Evolutionary conservation across 176 grass and related monocot genomes (phyloP).

Genomic region (Ampelocalamus luodianensis): DNA sequence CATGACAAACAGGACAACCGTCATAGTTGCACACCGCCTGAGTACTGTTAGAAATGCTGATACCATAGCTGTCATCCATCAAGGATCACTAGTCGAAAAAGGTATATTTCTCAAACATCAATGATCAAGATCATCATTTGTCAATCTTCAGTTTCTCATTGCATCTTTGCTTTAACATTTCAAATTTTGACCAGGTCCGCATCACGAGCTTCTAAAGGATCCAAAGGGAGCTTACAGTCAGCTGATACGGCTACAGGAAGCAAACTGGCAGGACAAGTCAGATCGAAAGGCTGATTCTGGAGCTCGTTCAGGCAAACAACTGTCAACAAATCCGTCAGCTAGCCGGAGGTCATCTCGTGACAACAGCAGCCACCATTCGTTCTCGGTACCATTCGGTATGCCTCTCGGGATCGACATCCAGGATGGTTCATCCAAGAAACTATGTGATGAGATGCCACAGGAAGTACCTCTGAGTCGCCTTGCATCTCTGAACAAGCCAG

Average conservation of each 20-base stretch:
- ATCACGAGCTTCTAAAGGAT: slow-evolving; percentile 73
- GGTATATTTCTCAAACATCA: slow-evolving; percentile 53
- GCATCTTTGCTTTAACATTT: slow-evolving; percentile 45
- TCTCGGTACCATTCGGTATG: slow-evolving; percentile 67
- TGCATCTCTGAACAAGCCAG: slow-evolving; percentile 85
- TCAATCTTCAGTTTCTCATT: not conserved
- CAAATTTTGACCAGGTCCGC: slow-evolving; percentile 59
- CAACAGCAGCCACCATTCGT: slow-evolving; percentile 75
- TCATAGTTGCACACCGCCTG: slow-evolving; percentile 86
- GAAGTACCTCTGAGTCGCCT: slow-evolving; percentile 76
- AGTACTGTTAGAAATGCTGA: slow-evolving; percentile 88
- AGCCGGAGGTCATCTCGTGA: slow-evolving; percentile 64
- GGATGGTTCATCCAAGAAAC: slow-evolving; percentile 52
- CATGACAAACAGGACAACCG: slow-evolving; percentile 79
- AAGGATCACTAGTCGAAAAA: slow-evolving; percentile 79
- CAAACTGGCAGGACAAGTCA: slow-evolving; percentile 55
- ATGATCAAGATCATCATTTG: not conserved
- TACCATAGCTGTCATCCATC: slow-evolving; percentile 79
- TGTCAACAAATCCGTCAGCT: slow-evolving; percentile 57
- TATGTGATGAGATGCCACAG: slow-evolving; percentile 48
- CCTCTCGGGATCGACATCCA: slow-evolving; percentile 63
- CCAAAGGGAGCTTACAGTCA: slow-evolving; percentile 84
- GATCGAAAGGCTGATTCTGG: slow-evolving; percentile 50
- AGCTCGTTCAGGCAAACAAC: slow-evolving; percentile 61
- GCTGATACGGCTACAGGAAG: slow-evolving; percentile 82